Evolutionary conservation across 345 rosid genomes (phyloP).

Genomic region (Bruguiera gymnorhiza): DNA sequence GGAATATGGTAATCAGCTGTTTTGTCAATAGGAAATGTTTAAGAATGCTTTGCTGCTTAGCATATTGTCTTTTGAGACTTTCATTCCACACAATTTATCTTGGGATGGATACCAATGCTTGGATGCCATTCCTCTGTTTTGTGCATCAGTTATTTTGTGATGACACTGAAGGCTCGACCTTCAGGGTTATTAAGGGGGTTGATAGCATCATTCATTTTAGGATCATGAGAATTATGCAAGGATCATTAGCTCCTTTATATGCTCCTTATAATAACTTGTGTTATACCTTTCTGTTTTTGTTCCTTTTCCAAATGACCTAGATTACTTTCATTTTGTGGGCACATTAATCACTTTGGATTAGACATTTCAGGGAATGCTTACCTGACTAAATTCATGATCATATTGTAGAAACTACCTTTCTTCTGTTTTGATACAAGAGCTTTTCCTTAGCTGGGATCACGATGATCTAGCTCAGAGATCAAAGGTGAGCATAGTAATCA

Average conservation of each 20-base stretch:
- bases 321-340: not conserved
- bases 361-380: conserved; percentile 12
- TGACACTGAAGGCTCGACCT: too few relatives aligned
- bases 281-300: not conserved
- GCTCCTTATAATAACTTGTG: not conserved
- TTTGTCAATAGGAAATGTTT: too few relatives aligned
- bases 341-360: not conserved
- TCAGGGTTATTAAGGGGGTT: too few relatives aligned
- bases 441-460: conserved; percentile 96
- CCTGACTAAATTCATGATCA: conserved; percentile 28
- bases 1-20: too few relatives aligned
- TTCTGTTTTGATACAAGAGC: conserved; percentile 89
- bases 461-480: conserved; percentile 92
- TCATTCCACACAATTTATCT: too few relatives aligned
- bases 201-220: too few relatives aligned
- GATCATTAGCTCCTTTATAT: not conserved
- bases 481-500: conserved; percentile 47
- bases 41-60: too few relatives aligned
- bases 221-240: too few relatives aligned
- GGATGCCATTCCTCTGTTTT: too few relatives aligned
- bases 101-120: too few relatives aligned
- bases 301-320: not conserved
- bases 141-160: too few relatives aligned
- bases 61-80: too few relatives aligned
- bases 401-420: conserved; percentile 94